These are phyloP conservation scores for Scedosporium apiospermum DNA, from an alignment of 2,329 filamentous ascomycete species.

Conservation along the genomic window DNA sequence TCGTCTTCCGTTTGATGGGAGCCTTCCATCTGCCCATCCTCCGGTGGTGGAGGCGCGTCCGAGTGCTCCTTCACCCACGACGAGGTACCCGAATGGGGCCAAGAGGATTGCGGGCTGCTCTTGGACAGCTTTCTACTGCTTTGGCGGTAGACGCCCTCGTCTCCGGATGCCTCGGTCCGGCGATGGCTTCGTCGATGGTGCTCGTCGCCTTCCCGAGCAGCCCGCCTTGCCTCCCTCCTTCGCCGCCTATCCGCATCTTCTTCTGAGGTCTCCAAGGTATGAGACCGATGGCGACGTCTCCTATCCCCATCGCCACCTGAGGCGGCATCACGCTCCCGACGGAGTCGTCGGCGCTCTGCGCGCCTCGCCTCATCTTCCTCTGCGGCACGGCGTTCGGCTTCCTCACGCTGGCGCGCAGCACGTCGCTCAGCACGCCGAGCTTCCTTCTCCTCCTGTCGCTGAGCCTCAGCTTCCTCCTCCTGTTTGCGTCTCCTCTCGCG, in stretches of 20 bases:
- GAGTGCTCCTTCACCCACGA: slow-evolving; percentile 59
- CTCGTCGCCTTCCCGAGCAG: slow-evolving; percentile 33
- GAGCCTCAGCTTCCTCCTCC: slow-evolving; percentile 47
- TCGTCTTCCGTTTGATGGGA: slow-evolving; percentile 33
- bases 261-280: slow-evolving; percentile 28
- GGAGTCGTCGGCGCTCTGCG: slow-evolving; percentile 38
- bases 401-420: slow-evolving; percentile 37
- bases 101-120: slow-evolving; percentile 24
- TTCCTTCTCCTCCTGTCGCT: slow-evolving; percentile 48
- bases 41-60: slow-evolving; percentile 45
- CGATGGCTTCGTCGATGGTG: slow-evolving; percentile 24
- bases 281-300: slow-evolving; percentile 39
- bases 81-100: slow-evolving; percentile 55
- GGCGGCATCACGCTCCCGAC: slow-evolving; percentile 38
- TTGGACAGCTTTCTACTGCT: slow-evolving; percentile 1
- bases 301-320: slow-evolving; percentile 37
- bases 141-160: slow-evolving; percentile 13
- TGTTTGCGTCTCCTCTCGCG: slow-evolving; percentile 45
- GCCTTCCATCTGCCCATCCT: slow-evolving; percentile 23
- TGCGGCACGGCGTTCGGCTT: slow-evolving; percentile 36
- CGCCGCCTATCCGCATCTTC: slow-evolving; percentile 47
- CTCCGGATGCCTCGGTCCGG: background rate
- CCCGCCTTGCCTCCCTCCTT: slow-evolving; percentile 41
- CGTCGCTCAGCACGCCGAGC: slow-evolving; percentile 43
- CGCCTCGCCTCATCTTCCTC: slow-evolving; percentile 41